Evolutionary conservation across 2,329 filamentous ascomycete species (phyloP).

Genomic region (Samsoniella hepiali): DNA sequence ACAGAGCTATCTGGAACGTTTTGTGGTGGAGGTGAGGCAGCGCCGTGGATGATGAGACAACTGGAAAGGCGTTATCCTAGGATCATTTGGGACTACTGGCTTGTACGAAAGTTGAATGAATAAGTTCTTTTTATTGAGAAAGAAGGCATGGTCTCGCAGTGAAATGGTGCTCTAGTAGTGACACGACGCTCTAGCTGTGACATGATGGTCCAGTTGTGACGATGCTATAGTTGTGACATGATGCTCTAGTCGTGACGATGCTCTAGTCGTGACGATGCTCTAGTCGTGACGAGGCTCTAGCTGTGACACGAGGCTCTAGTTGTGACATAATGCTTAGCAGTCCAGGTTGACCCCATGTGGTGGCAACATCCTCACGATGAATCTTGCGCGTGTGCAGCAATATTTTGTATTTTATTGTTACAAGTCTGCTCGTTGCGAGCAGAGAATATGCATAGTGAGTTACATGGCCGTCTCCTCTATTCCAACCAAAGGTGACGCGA

Average conservation of each 20-base stretch:
- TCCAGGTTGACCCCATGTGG: not conserved
- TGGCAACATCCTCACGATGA: not conserved
- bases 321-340: not conserved
- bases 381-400: not conserved
- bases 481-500: not conserved
- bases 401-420: conserved; percentile 12
- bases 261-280: not conserved
- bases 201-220: not conserved
- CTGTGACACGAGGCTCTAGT: too few relatives aligned
- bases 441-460: conserved; percentile 3
- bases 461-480: not conserved
- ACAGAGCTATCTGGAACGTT: not conserved
- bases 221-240: too few relatives aligned
- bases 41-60: conserved; percentile 21
- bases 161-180: too few relatives aligned
- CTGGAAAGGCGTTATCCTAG: conserved; percentile 12
- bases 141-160: too few relatives aligned
- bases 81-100: conserved; percentile 4
- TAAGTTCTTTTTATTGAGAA: not conserved
- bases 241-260: not conserved
- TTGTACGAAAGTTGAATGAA: conserved; percentile 2
- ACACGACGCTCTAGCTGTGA: not conserved
- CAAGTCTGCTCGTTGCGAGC: conserved; percentile 8
- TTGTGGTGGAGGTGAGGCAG: not conserved
- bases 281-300: not conserved